Percentiles rank a stretch among this genome's conserved stretches.
These are phyloP conservation scores for Trypanosoma vivax DNA, from an alignment of 208 protist species.

Conservation along the genomic window DNA sequence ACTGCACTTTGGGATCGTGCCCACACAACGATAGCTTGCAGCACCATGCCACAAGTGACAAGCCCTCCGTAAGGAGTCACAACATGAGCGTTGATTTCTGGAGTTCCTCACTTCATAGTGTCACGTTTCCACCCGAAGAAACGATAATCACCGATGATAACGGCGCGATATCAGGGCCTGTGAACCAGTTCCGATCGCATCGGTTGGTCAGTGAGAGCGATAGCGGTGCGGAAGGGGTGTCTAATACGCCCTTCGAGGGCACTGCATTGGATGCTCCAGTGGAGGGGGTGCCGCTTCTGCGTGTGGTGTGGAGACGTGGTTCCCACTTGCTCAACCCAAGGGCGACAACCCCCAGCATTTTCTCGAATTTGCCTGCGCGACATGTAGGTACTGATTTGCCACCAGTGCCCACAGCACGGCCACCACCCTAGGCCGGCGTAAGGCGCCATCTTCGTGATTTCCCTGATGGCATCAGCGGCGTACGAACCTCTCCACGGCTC, in stretches of 20 bases:
- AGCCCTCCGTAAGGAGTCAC: slow-evolving; percentile 38
- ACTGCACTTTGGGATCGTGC: too few species aligned
- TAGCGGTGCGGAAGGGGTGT: too few species aligned
- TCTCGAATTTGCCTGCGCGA: slow-evolving; percentile 4
- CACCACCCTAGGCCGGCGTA: slow-evolving; percentile 10
- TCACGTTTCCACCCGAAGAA: slow-evolving; percentile 62
- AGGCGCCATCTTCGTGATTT: slow-evolving; percentile 42
- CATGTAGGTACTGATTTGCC: slow-evolving; percentile 3
- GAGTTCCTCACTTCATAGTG: slow-evolving; percentile 38
- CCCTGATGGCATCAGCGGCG: slow-evolving; percentile 62
- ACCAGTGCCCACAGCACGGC: slow-evolving; percentile 13
- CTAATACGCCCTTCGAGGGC: too few species aligned
- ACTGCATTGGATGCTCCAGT: too few species aligned
- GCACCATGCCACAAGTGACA: slow-evolving; percentile 29
- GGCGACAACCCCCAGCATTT: background rate
- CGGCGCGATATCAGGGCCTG: too few species aligned
- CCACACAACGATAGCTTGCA: slow-evolving; percentile 71
- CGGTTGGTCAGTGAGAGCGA: too few species aligned
- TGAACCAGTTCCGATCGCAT: too few species aligned
- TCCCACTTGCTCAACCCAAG: slow-evolving; percentile 1
- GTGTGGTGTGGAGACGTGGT: slow-evolving; percentile 38
- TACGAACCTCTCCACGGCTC: slow-evolving; percentile 49
- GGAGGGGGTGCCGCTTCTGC: slow-evolving; percentile 27
- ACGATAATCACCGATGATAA: slow-evolving; percentile 37
- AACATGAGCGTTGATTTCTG: slow-evolving; percentile 65